Conservation (phyloP, 140 eudicot species). For the Senecio squalidus region DNA sequence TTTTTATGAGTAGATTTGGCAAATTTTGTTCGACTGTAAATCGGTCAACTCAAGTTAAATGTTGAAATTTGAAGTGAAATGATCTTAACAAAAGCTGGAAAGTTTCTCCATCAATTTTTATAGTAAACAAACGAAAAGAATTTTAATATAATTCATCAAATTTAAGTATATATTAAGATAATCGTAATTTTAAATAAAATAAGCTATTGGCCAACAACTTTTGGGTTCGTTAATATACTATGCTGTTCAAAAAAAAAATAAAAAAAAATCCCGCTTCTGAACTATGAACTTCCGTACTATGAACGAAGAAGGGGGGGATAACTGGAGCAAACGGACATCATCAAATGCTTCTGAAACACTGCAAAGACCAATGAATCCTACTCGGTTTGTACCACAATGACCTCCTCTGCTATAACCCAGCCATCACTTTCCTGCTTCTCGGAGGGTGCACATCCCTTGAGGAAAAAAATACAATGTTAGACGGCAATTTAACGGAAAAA, state of each 20-base stretch:
- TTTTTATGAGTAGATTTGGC: too few species aligned
- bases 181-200: too few species aligned
- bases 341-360: neutral
- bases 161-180: too few species aligned
- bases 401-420: slow-evolving; percentile 74
- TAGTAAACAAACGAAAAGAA: neutral
- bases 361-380: slow-evolving; percentile 6
- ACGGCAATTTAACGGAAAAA: neutral
- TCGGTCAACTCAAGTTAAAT: too few species aligned
- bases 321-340: neutral
- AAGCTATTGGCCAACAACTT: too few species aligned
- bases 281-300: too few species aligned
- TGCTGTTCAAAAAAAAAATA: too few species aligned
- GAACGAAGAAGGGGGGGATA: neutral
- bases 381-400: slow-evolving; percentile 55
- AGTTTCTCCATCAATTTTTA: too few species aligned
- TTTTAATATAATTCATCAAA: neutral
- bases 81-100: neutral
- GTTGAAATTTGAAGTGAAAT: too few species aligned
- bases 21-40: too few species aligned
- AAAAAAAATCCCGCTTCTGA: too few species aligned
- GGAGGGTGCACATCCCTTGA: slow-evolving; percentile 51
- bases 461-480: neutral
- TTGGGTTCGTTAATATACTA: too few species aligned
- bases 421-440: slow-evolving; percentile 32